Conservation (phyloP, 768 basidiomycete genomes). For the Trametes cubensis region DNA sequence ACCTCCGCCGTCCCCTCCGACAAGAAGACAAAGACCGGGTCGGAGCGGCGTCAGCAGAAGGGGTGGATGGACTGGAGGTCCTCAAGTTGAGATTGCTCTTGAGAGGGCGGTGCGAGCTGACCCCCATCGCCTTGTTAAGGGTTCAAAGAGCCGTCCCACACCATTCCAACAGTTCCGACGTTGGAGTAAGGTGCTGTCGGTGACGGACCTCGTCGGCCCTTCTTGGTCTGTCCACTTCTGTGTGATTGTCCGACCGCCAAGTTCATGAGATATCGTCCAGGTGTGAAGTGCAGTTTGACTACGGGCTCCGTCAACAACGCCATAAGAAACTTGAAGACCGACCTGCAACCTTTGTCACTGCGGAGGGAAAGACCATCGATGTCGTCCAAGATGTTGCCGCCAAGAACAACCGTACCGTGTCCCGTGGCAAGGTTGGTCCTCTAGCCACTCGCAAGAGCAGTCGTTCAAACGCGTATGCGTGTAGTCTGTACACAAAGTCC, state of each 20-base stretch:
- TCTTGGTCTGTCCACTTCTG: slow-evolving; percentile 50
- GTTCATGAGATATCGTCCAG: slow-evolving; percentile 38
- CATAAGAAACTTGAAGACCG: slow-evolving; percentile 50
- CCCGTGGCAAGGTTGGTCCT: slow-evolving; percentile 55
- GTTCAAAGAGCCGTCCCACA: slow-evolving; percentile 3
- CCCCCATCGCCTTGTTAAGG: slow-evolving; percentile 21
- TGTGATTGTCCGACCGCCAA: too few relatives aligned
- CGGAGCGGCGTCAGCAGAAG: not conserved
- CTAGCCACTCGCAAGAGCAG: not conserved
- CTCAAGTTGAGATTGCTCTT: slow-evolving; percentile 29
- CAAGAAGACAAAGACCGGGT: not conserved
- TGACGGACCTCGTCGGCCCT: slow-evolving; percentile 64
- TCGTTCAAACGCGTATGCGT: not conserved
- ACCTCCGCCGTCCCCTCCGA: not conserved
- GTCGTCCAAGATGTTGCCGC: slow-evolving; percentile 54
- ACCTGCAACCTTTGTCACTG: slow-evolving; percentile 58
- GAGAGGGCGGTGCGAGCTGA: slow-evolving; percentile 24
- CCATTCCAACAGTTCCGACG: slow-evolving; percentile 51
- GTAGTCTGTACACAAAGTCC: slow-evolving; percentile 72
- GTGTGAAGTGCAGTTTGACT: slow-evolving; percentile 83
- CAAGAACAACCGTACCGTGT: slow-evolving; percentile 55
- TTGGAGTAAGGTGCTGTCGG: slow-evolving; percentile 49
- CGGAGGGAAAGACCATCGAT: slow-evolving; percentile 60
- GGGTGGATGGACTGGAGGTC: slow-evolving; percentile 24
- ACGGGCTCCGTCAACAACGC: slow-evolving; percentile 65